These are phyloP conservation scores for Friedmanniomyces simplex DNA, from an alignment of 495 filamentous ascomycete genomes.

Conservation along the genomic window DNA sequence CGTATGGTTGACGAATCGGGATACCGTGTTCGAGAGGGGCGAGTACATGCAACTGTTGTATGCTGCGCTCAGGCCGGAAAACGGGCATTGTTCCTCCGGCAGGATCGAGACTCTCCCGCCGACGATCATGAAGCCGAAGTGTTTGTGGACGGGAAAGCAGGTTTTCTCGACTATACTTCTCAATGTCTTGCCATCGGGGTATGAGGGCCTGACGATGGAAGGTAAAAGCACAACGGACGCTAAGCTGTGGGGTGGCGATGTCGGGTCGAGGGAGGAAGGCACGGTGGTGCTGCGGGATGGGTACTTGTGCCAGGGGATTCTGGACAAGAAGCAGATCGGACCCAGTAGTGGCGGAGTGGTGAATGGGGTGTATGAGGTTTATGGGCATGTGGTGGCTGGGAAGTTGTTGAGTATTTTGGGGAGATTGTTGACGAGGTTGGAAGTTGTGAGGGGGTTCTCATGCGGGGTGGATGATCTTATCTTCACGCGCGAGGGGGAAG, in stretches of 20 bases:
- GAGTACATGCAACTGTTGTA: conserved; percentile 90
- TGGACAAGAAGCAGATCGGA: conserved; percentile 94
- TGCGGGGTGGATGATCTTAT: conserved; percentile 96
- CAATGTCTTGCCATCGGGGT: conserved; percentile 70
- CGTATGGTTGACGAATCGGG: conserved; percentile 78
- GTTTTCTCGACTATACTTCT: conserved; percentile 85
- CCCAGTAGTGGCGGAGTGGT: conserved; percentile 78
- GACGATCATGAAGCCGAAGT: conserved; percentile 68
- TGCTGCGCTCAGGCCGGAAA: conserved; percentile 78
- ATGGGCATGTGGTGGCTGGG: conserved; percentile 77
- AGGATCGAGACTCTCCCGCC: conserved; percentile 71
- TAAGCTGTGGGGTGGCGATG: conserved; percentile 56
- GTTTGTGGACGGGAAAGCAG: conserved; percentile 96
- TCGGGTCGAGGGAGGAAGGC: conserved; percentile 39
- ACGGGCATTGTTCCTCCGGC: conserved; percentile 59
- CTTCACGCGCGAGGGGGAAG: conserved; percentile 73
- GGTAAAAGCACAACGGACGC: conserved; percentile 65
- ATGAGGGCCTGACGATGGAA: conserved; percentile 67
- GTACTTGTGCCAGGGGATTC: conserved; percentile 77
- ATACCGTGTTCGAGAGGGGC: conserved; percentile 83
- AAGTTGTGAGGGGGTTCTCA: conserved; percentile 88
- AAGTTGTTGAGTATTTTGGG: conserved; percentile 81
- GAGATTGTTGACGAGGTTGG: conserved; percentile 74
- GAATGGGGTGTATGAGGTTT: conserved; percentile 85
- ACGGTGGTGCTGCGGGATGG: conserved; percentile 78